A percentile compares a stretch with the other conserved stretches of the same genome.
Conservation (phyloP, 148 eudicot species). For the Rhododendron mucronatum region DNA sequence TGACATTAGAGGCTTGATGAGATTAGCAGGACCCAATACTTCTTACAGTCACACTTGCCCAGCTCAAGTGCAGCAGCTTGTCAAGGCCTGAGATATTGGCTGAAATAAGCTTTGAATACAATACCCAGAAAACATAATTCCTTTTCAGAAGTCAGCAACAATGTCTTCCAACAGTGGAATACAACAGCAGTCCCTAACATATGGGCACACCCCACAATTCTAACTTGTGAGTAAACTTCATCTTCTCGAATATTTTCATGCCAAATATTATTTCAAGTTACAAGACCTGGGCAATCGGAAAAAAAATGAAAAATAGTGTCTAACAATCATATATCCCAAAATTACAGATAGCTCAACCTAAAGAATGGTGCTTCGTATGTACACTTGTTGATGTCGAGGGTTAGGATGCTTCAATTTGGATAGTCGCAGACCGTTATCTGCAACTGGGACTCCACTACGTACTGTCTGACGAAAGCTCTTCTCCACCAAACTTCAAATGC, state of each 20-base stretch:
- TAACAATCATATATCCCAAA: background rate
- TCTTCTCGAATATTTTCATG: background rate
- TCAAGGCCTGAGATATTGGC: background rate
- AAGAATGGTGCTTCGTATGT: conserved; percentile 12
- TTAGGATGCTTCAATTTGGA: conserved; percentile 22
- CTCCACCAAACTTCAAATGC: conserved; percentile 99
- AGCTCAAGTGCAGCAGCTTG: background rate
- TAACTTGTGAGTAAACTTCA: background rate
- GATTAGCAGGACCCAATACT: background rate
- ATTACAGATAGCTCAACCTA: conserved; percentile 1
- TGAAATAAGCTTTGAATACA: background rate
- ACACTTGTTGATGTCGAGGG: conserved; percentile 2
- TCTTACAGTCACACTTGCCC: background rate
- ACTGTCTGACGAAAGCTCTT: conserved; percentile 75
- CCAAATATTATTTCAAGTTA: background rate
- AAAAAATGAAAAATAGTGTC: background rate
- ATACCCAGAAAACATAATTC: background rate
- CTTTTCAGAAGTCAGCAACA: background rate
- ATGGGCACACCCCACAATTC: background rate
- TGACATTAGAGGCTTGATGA: background rate
- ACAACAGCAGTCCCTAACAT: background rate
- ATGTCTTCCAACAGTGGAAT: background rate
- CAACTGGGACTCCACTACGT: conserved; percentile 51
- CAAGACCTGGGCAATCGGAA: background rate
- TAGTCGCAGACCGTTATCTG: conserved; percentile 74